Evolutionary conservation across 2,329 filamentous ascomycete genomes (phyloP).

Genomic region (Hypoxylon sp.): DNA sequence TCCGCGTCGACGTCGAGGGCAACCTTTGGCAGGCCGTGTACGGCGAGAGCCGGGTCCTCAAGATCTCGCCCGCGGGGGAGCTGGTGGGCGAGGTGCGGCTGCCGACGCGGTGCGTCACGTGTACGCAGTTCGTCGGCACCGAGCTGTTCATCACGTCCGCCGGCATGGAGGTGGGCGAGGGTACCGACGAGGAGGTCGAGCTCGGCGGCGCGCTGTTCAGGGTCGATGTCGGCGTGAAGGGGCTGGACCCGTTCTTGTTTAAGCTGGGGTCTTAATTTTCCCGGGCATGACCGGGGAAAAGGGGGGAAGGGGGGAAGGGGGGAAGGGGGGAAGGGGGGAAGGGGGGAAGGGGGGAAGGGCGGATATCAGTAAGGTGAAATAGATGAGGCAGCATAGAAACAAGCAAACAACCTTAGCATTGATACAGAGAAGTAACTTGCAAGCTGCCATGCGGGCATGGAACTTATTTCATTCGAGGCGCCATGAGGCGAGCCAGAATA

Average conservation of each 20-base stretch:
- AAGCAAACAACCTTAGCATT: background rate
- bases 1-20: conserved; percentile 85
- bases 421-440: background rate
- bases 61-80: conserved; percentile 76
- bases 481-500: background rate
- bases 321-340: background rate
- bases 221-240: conserved; percentile 79
- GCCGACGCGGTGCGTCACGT: conserved; percentile 84
- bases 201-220: conserved; percentile 79
- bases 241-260: conserved; percentile 73
- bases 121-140: conserved; percentile 80
- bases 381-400: background rate
- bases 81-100: conserved; percentile 80
- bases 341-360: background rate
- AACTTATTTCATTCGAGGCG: background rate
- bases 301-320: background rate
- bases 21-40: conserved; percentile 91
- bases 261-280: conserved; percentile 55
- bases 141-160: conserved; percentile 85
- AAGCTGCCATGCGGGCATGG: conserved; percentile 1
- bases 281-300: background rate
- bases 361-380: background rate
- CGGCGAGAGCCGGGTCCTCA: conserved; percentile 79
- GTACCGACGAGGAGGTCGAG: conserved; percentile 70
- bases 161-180: conserved; percentile 71